Conservation (phyloP, 192 early-diverging fungal species). For the Helicostylum pulchrum region DNA sequence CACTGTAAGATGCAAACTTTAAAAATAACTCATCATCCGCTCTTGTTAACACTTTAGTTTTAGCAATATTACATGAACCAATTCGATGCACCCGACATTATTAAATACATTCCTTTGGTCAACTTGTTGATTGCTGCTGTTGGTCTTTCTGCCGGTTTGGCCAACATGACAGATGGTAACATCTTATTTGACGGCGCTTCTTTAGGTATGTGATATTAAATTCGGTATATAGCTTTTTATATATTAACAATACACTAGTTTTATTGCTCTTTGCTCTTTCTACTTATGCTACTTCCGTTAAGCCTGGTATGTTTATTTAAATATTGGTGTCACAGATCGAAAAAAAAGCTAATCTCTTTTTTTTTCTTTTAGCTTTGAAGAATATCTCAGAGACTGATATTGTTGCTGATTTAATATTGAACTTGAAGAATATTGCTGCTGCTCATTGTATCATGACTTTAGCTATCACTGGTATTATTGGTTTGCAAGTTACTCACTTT, state of each 20-base stretch:
- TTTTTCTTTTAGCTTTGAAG: constrained; percentile 5
- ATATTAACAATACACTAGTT: constrained; percentile 5
- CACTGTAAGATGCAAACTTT: constrained; percentile 18
- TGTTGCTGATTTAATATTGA: background rate
- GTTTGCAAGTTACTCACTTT: constrained; percentile 32
- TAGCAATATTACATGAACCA: constrained; percentile 31
- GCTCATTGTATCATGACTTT: constrained; percentile 27
- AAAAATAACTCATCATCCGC: background rate
- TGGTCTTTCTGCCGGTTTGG: constrained; percentile 30
- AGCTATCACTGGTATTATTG: constrained; percentile 33
- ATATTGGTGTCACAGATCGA: background rate
- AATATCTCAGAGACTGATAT: constrained; percentile 6
- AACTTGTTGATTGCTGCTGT: constrained; percentile 27
- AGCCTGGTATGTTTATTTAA: constrained; percentile 16
- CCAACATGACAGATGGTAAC: constrained; percentile 22
- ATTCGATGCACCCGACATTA: constrained; percentile 20
- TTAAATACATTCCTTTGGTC: constrained; percentile 29
- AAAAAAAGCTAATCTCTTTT: background rate
- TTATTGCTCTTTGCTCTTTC: constrained; percentile 28
- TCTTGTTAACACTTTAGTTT: background rate
- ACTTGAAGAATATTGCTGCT: constrained; percentile 31
- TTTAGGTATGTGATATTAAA: constrained; percentile 14
- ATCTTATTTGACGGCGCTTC: constrained; percentile 35
- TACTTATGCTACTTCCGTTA: constrained; percentile 28
- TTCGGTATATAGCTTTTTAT: background rate